Evolutionary conservation across 371 early-diverging fungal species (phyloP).

Genomic region (Conidiobolus coronatus): DNA sequence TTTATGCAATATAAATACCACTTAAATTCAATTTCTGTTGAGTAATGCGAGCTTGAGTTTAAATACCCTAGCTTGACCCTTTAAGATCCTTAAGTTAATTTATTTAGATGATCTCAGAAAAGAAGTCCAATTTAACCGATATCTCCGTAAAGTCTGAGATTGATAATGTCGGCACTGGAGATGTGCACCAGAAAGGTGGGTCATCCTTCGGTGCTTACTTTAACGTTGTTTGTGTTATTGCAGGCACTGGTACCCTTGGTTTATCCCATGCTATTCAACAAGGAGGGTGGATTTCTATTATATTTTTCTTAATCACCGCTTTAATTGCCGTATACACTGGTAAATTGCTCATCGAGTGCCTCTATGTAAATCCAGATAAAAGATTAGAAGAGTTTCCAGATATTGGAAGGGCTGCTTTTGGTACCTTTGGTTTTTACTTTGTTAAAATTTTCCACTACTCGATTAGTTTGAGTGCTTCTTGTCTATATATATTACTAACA

Average conservation of each 20-base stretch:
- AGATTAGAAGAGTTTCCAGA: slow-evolving; percentile 26
- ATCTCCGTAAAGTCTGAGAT: no score
- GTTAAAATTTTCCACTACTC: slow-evolving; percentile 38
- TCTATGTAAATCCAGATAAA: slow-evolving; percentile 26
- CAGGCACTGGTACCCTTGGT: slow-evolving; percentile 68
- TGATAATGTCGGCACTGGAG: no score
- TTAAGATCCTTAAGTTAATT: no score
- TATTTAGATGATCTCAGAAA: no score
- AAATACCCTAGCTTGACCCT: no score
- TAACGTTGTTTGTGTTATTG: slow-evolving; percentile 53
- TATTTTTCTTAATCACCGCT: slow-evolving; percentile 49
- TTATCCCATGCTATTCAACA: slow-evolving; percentile 54
- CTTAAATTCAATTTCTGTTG: no score
- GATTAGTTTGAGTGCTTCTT: slow-evolving; percentile 41
- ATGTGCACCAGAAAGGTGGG: no score
- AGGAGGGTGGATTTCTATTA: slow-evolving; percentile 60
- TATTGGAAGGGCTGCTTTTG: slow-evolving; percentile 41
- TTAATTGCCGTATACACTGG: slow-evolving; percentile 46
- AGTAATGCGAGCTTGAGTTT: no score
- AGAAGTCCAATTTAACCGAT: no score
- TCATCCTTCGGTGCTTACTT: slow-evolving; percentile 22
- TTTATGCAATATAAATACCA: no score
- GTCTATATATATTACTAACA: slow-evolving; percentile 55
- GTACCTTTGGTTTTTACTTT: slow-evolving; percentile 25
- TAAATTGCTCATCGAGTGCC: slow-evolving; percentile 36